Percentiles rank a stretch among this genome's conserved stretches.
phyloP scores from a whole-genome alignment of 2,329 filamentous ascomycete species.

The Colletotrichum ledebouriae region DNA sequence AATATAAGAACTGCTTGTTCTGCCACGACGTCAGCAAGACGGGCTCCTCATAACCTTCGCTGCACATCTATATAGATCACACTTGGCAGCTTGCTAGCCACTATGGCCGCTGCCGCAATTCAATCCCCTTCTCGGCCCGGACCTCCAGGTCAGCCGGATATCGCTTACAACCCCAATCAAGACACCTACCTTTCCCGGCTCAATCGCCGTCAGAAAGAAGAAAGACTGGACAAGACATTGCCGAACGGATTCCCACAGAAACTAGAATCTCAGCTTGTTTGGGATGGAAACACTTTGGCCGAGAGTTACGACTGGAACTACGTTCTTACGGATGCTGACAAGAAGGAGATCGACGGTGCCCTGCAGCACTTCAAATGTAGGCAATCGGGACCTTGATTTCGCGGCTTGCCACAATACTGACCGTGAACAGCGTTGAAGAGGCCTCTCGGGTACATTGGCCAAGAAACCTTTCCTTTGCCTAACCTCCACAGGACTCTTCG shows the following conservation, averaged over 20 bases:
- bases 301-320: constrained; percentile 68
- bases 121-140: constrained; percentile 28
- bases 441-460: constrained; percentile 43
- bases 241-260: constrained; percentile 64
- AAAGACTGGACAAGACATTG: constrained; percentile 55
- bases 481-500: constrained; percentile 64
- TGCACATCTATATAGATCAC: neutral
- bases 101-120: constrained; percentile 45
- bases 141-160: constrained; percentile 68
- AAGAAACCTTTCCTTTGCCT: constrained; percentile 69
- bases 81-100: too few relatives aligned
- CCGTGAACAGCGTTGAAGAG: constrained; percentile 7
- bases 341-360: constrained; percentile 60
- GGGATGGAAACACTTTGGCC: constrained; percentile 65
- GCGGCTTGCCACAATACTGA: neutral
- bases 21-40: too few relatives aligned
- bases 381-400: neutral
- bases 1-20: constrained; percentile 2
- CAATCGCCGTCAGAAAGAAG: constrained; percentile 58
- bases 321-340: constrained; percentile 58
- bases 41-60: too few relatives aligned
- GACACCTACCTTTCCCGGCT: constrained; percentile 66
- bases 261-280: constrained; percentile 66
- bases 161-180: constrained; percentile 67
- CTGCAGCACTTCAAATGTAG: constrained; percentile 39